Conservation (phyloP, 495 filamentous ascomycete genomes). For the Penicillium manginii region DNA sequence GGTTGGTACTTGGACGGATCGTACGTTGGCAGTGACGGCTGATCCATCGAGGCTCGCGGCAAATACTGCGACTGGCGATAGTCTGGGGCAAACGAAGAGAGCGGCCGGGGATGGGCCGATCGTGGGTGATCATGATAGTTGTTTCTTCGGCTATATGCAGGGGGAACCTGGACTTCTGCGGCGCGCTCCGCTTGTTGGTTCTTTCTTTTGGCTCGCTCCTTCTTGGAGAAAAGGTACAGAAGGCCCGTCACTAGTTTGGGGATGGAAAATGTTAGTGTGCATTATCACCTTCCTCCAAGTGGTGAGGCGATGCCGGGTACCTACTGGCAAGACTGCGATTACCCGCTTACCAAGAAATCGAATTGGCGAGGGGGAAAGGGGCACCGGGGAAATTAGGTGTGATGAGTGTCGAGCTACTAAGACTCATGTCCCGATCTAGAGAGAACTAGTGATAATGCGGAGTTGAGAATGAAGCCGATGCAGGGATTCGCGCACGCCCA, state of each 20-base stretch:
- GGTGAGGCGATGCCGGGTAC: conserved; percentile 7
- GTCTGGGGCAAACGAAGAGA: conserved; percentile 36
- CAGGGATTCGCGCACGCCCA: neutral
- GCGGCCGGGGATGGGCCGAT: conserved; percentile 30
- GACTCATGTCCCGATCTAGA: conserved; percentile 2
- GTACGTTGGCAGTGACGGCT: conserved; percentile 32
- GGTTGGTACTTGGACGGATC: conserved; percentile 38
- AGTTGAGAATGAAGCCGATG: neutral
- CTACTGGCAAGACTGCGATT: conserved; percentile 27
- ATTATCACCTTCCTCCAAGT: conserved; percentile 16
- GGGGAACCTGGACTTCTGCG: conserved; percentile 17
- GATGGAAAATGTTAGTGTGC: conserved; percentile 17
- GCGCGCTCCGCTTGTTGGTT: conserved; percentile 16
- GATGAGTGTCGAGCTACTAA: conserved; percentile 5
- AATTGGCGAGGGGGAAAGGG: neutral
- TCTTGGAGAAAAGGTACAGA: conserved; percentile 30
- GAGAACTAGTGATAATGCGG: conserved; percentile 3
- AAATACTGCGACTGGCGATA: conserved; percentile 22
- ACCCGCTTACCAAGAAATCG: neutral
- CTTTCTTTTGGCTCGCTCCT: conserved; percentile 33
- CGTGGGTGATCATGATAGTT: conserved; percentile 21
- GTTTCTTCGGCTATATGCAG: conserved; percentile 19
- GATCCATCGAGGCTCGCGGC: conserved; percentile 25
- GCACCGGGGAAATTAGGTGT: conserved; percentile 10
- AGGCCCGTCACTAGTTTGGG: conserved; percentile 27